A percentile compares a stretch with the other conserved stretches of the same genome.
These are phyloP conservation scores for Trichothecium roseum DNA, from an alignment of 2,329 filamentous ascomycete species.

Conservation along the genomic window DNA sequence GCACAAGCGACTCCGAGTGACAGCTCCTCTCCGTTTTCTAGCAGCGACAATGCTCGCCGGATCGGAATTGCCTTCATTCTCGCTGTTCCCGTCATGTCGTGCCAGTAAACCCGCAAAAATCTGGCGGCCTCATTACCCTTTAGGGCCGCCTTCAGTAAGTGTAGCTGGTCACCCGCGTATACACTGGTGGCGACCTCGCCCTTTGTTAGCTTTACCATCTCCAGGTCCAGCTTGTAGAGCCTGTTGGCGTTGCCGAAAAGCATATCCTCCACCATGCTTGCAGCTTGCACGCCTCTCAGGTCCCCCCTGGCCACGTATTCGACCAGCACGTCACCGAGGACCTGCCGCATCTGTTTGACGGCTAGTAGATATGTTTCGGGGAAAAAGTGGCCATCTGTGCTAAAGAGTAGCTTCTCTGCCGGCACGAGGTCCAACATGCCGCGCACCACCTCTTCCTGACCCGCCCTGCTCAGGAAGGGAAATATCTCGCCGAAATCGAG, in stretches of 20 bases:
- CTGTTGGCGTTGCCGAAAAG: slow-evolving; percentile 68
- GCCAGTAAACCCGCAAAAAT: slow-evolving; percentile 66
- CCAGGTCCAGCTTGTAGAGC: slow-evolving; percentile 55
- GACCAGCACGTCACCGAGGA: slow-evolving; percentile 55
- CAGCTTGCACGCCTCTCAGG: slow-evolving; percentile 50
- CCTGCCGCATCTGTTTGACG: slow-evolving; percentile 60
- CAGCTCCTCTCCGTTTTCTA: slow-evolving; percentile 31
- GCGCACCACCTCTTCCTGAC: slow-evolving; percentile 59
- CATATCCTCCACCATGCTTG: slow-evolving; percentile 53
- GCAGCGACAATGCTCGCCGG: slow-evolving; percentile 36
- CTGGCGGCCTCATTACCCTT: slow-evolving; percentile 39
- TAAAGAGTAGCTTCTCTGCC: slow-evolving; percentile 67
- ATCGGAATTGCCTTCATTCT: slow-evolving; percentile 60
- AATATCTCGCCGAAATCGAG: slow-evolving; percentile 79
- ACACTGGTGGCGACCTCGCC: neutral
- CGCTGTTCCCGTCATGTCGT: slow-evolving; percentile 64
- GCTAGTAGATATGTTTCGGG: slow-evolving; percentile 70
- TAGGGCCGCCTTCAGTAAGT: slow-evolving; percentile 12
- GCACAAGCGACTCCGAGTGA: slow-evolving; percentile 54
- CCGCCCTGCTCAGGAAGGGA: slow-evolving; percentile 64
- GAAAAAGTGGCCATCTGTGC: slow-evolving; percentile 70
- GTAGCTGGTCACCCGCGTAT: neutral
- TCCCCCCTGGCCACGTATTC: slow-evolving; percentile 57
- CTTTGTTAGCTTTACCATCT: slow-evolving; percentile 15
- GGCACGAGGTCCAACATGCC: slow-evolving; percentile 69